A percentile compares a stretch with the other conserved stretches of the same genome.
These are phyloP conservation scores for Omphalotus olearius DNA, from an alignment of 1,284 basidiomycete genomes.

Conservation along the genomic window DNA sequence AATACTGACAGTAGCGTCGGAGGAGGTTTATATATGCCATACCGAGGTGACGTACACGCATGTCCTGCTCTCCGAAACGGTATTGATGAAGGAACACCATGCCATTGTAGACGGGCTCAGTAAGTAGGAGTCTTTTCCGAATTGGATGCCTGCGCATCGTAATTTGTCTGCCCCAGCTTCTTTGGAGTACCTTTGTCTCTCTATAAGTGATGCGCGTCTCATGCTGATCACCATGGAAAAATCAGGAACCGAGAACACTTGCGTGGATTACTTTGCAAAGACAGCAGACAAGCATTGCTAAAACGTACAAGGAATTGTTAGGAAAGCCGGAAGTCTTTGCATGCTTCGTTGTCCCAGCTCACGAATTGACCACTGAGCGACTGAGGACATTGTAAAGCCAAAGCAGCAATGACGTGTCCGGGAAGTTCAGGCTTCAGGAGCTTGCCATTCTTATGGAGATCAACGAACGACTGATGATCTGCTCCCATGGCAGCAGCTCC, in stretches of 20 bases:
- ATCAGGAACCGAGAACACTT: no score
- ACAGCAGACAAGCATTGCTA: no score
- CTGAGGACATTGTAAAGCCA: constrained; percentile 55
- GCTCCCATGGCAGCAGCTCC: constrained; percentile 48
- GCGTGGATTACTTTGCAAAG: no score
- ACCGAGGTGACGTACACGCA: neutral
- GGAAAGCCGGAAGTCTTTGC: constrained; percentile 40
- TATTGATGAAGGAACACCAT: no score
- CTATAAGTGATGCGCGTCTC: no score
- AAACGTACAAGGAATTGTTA: no score
- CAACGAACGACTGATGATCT: constrained; percentile 56
- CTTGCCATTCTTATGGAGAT: constrained; percentile 55
- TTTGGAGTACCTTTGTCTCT: no score
- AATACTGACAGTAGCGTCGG: neutral
- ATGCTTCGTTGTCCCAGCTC: constrained; percentile 64
- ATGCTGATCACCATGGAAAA: no score
- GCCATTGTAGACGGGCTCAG: no score
- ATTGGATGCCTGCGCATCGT: neutral
- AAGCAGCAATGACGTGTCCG: constrained; percentile 71
- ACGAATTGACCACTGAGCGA: constrained; percentile 71
- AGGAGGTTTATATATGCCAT: neutral
- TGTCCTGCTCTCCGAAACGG: no score
- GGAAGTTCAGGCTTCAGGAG: constrained; percentile 68
- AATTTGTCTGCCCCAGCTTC: no score
- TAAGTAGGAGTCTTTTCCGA: neutral